Base-by-base conservation (phyloP, 129 eudicot genomes). In the Flaveria trinervia region DNA sequence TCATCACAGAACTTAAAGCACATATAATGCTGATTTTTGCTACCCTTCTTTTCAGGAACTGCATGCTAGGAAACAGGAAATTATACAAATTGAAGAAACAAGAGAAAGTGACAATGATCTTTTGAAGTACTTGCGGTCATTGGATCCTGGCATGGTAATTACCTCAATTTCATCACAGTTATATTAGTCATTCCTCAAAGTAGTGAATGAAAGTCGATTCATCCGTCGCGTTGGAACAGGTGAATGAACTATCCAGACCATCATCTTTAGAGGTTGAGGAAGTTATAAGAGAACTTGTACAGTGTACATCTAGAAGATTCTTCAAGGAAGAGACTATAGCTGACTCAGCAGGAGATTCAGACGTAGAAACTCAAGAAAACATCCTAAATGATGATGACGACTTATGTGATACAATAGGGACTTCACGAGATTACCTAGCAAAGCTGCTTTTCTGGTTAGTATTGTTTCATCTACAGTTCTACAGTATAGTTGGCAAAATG, bases 391-490 rank as follows among this genome's bases (percentile, higher is more conserved):
- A 52, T 18, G 79, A 52, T 65, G 80, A 73, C 44, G 84, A 80
- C 36, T n/a, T 60, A 14, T 69, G 94, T 81, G 88, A 88, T 75
- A 85, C 92, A 55, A 72, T 87, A 56, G 88, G 90, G 65, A 83
- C 96, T 79, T 86, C 96, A 23, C 80, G 98, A 59, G 98, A 93
- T 85, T 90, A 93, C 82, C 84, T 93, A 79, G 98, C 98, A 64
- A 93, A 90, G 80, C 82, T 93, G 71, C 98, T 93, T 72, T 93
- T 93, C 88, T 93, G 98, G 98, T 92, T 30, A 82, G 96, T 82
- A 30, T 46, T 39, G 39, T 71, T 68, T 51, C 57, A 71, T 30
- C 77, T 22, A 54, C 83, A 86, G 13, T 56, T 20, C 13, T 18
- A 56, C 5, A 49, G 1, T 22, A 48, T 14, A 46, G 41, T 9